Evolutionary conservation across 2,329 filamentous ascomycete species (phyloP), one percentile per base, ranked within the genome.

Genomic region (Monilinia polystroma): DNA sequence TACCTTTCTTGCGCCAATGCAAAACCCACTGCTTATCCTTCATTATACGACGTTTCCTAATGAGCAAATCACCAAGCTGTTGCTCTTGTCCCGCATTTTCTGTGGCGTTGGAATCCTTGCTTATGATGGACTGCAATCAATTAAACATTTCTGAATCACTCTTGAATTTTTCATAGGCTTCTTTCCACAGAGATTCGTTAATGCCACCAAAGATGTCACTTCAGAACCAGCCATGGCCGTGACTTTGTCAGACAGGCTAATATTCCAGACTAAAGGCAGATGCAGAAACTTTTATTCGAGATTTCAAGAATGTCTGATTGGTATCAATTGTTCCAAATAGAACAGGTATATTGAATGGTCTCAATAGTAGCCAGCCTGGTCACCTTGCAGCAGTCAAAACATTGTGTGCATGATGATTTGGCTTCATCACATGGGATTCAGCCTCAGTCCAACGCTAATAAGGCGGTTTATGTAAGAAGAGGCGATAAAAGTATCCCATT

Each of bases 1-100:
- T 59, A 2, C 43, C 43, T 49, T 59, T 59, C 26, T 23, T 49
- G 29, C 12, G 57, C 57, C 57, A 59, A 49, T 59, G 16, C 1
- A 49, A 59, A 0, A 59, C 26, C 57, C 57, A 47, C n/a, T 59
- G 29, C 20, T 59, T 59, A 32, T 59, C 57, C 43, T 59, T 26
- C 57, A 59, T 49, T 47, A 59, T 18, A 6, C 26, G 43, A 23
- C 10, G 41, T 29, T 47, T 59, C 11, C 18, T 32, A 12, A 59
- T 6, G 16, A 59, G 56, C 7, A 59, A 29, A 29, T 32, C 41
- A 20, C 56, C 56, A 47, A 59, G 41, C 18, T 47, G 26, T 32
- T 47, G 41, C 26, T 59, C 41, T 32, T 47, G 56, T 47, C 56
- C 41, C 2, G 20, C 10, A 47, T 47, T 32, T 3, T 14, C 32